Evolutionary conservation across 1,284 basidiomycete genomes (phyloP).

Genomic region (Chalciporus sp.): DNA sequence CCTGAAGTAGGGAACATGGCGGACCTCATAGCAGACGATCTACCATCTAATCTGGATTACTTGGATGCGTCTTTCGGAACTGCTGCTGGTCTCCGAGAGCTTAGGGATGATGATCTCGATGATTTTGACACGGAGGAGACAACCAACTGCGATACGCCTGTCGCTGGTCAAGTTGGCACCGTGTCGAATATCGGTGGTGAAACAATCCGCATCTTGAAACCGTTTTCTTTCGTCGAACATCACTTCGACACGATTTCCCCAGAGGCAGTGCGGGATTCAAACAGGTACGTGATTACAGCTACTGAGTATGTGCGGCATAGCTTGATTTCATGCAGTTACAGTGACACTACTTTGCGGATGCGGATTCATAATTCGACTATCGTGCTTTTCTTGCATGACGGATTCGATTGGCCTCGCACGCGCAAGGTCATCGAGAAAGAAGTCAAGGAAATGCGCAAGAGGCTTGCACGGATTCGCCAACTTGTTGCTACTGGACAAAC

Average conservation of each 20-base stretch:
- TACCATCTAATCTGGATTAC: constrained; percentile 88
- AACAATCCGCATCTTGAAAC: constrained; percentile 78
- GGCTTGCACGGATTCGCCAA: constrained; percentile 90
- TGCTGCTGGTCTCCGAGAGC: constrained; percentile 72
- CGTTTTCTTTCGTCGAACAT: constrained; percentile 66
- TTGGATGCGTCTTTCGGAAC: constrained; percentile 81
- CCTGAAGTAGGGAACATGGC: constrained; percentile 77
- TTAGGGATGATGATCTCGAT: constrained; percentile 70
- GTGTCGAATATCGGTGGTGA: constrained; percentile 77
- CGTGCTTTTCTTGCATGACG: constrained; percentile 79
- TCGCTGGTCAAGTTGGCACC: constrained; percentile 42
- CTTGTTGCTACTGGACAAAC: constrained; percentile 91
- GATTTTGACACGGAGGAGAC: constrained; percentile 57
- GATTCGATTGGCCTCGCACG: constrained; percentile 92
- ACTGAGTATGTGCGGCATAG: constrained; percentile 5
- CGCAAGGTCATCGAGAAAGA: constrained; percentile 87
- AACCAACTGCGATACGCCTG: constrained; percentile 25
- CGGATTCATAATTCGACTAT: constrained; percentile 65
- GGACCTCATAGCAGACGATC: constrained; percentile 90
- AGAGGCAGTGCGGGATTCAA: constrained; percentile 46
- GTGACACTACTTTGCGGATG: constrained; percentile 53
- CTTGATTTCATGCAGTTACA: constrained; percentile 38
- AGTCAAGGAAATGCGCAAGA: constrained; percentile 83
- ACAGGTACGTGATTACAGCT: constrained; percentile 44
- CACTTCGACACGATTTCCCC: constrained; percentile 72